A percentile compares a stretch with the other conserved stretches of the same genome.
Evolutionary conservation across 2,329 filamentous ascomycete genomes (phyloP).

Genomic region (Colletotrichum gigasporum): DNA sequence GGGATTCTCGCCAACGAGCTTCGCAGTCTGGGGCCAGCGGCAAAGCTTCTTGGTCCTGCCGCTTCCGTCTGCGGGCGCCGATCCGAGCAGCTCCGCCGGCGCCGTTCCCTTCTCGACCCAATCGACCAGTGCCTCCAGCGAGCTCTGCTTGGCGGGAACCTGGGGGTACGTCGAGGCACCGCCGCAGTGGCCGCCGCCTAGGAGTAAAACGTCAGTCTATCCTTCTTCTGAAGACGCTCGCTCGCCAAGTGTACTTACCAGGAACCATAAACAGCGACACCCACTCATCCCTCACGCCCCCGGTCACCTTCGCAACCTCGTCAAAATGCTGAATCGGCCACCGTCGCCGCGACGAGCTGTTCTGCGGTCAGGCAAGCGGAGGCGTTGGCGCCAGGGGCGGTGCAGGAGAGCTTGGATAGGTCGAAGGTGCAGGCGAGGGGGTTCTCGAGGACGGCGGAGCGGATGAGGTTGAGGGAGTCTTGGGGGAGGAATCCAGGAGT

Average conservation of each 20-base stretch:
- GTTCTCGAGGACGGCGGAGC: constrained; percentile 16
- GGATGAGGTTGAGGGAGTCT: background rate
- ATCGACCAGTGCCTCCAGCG: background rate
- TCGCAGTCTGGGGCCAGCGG: constrained; percentile 6
- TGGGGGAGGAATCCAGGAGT: background rate
- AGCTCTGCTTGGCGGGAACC: constrained; percentile 8
- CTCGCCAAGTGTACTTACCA: background rate
- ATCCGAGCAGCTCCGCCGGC: background rate
- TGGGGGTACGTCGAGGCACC: constrained; percentile 12
- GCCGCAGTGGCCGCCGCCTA: constrained; percentile 17
- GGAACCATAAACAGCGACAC: constrained; percentile 11
- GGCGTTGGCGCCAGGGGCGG: background rate
- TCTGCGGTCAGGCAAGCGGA: background rate
- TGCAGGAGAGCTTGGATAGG: constrained; percentile 2
- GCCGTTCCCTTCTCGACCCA: constrained; percentile 6
- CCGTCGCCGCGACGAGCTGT: background rate
- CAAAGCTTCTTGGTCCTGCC: constrained; percentile 7
- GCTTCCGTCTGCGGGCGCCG: constrained; percentile 10
- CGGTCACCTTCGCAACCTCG: constrained; percentile 42
- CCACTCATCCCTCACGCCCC: background rate
- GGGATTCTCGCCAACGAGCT: background rate
- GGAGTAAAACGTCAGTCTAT: background rate
- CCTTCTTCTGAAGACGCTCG: background rate
- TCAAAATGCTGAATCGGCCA: constrained; percentile 24
- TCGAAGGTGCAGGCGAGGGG: constrained; percentile 6